Base-by-base conservation (phyloP, 345 rosid genomes). In the Syzygium aromaticum region DNA sequence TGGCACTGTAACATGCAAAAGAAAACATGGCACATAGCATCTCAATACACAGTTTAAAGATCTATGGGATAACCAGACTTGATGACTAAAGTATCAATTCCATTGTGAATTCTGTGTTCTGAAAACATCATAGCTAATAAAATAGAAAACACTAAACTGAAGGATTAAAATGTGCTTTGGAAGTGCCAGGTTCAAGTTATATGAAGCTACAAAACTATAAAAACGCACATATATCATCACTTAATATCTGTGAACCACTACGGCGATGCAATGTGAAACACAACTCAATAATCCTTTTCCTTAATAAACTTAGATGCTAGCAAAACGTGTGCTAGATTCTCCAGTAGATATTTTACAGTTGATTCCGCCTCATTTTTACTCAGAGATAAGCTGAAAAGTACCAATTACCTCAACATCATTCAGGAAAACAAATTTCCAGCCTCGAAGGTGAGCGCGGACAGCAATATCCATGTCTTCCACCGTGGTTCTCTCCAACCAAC, bases 381-480 rank as follows among this genome's bases (percentile, higher is more conserved):
- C 30, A 19, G 15, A 56, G 27, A 77, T 40, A 38, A n/a, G 53
- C 52, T n/a, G n/a, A 54, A n/a, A 17, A 14, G n/a, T 30, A 52
- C 54, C 56, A 33, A 52, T 23, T 91, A 92, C 94, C 94, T 93
- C 93, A 12, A 93, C 93, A 43, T 93, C 94, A 86, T 93, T 93
- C 56, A 93, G 92, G 87, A 91, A 93, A 77, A 93, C 87, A 82
- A 93, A 93, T 56, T 93, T 93, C 94, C 94, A 93, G 63, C 94
- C 93, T 61, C 85, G 90, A 63, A 93, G 91, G 89, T 93, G 94
- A 85, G 94, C 94, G 4, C 94, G 93, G 64, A 93, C 94, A 89
- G 94, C 94, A 87, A 93, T 90, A 82, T 93, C 94, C 94, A 93
- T 93, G 88, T 93, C 94, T 90, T 93, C 94, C 14, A 93, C 94